These are phyloP conservation scores for Fusarium redolens DNA, from an alignment of 2,329 filamentous ascomycete genomes.

Conservation along the genomic window DNA sequence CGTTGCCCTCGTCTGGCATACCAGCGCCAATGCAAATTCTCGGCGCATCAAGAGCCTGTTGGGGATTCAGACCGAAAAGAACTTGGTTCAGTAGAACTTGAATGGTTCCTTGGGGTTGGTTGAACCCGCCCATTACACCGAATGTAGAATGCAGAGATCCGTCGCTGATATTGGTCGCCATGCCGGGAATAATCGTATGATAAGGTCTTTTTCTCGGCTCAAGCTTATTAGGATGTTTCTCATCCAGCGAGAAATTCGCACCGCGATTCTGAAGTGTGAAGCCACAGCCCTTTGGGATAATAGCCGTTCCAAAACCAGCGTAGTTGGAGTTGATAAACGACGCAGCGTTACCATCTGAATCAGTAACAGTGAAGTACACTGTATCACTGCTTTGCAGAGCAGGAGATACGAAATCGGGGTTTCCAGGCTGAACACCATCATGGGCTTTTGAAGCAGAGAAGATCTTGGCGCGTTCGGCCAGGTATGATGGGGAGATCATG, in stretches of 20 bases:
- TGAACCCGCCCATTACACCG: constrained; percentile 98
- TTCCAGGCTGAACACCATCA: constrained; percentile 71
- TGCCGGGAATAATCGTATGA: constrained; percentile 95
- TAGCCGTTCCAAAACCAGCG: constrained; percentile 85
- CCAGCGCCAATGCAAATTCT: constrained; percentile 87
- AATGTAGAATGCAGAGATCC: constrained; percentile 84
- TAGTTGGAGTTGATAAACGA: constrained; percentile 98
- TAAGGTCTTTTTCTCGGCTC: constrained; percentile 90
- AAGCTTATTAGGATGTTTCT: constrained; percentile 81
- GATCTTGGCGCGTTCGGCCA: constrained; percentile 73
- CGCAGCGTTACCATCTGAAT: constrained; percentile 86
- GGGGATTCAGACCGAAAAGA: constrained; percentile 82
- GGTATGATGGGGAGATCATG: constrained; percentile 79
- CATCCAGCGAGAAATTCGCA: constrained; percentile 81
- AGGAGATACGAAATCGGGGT: constrained; percentile 66
- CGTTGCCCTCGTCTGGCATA: constrained; percentile 70
- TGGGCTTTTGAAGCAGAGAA: constrained; percentile 71
- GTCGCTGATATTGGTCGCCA: constrained; percentile 83
- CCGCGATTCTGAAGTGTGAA: constrained; percentile 96
- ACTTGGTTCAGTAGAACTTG: constrained; percentile 93
- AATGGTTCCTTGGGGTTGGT: constrained; percentile 97
- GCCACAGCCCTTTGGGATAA: constrained; percentile 86
- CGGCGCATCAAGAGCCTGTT: constrained; percentile 90
- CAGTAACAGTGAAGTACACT: constrained; percentile 91
- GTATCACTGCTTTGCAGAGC: constrained; percentile 90